Base-by-base conservation (phyloP, 2,329 filamentous ascomycete species). In the Hansfordia pulvinata region DNA sequence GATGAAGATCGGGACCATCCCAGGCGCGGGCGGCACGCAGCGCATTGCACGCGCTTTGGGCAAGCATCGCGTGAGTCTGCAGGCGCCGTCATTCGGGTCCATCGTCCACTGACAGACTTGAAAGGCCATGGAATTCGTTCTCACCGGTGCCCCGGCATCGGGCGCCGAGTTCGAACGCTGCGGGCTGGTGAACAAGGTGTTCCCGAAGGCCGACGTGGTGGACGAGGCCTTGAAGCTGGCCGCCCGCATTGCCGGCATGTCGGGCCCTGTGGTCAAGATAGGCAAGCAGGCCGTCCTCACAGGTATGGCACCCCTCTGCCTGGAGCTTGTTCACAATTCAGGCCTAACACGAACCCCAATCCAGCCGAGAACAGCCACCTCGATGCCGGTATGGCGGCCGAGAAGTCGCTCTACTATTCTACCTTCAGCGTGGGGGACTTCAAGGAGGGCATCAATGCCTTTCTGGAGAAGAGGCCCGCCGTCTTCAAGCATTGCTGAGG, bases 71-170 rank as follows among this genome's bases (percentile, higher is more conserved):
- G 23, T 24, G 19, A n/a, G 27, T n/a, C n/a, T n/a, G n/a, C n/a
- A n/a, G n/a, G n/a, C n/a, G n/a, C n/a, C n/a, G n/a, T n/a, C n/a
- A n/a, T n/a, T n/a, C n/a, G n/a, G n/a, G n/a, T n/a, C n/a, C n/a
- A n/a, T n/a, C n/a, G n/a, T n/a, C n/a, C n/a, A n/a, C n/a, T n/a
- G n/a, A n/a, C n/a, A n/a, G n/a, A n/a, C n/a, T n/a, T n/a, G n/a
- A n/a, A n/a, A 57, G 39, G 58, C 58, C 16, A 62, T 62, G 57
- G 56, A 61, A 26, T 40, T 50, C 10, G 56, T 62, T 20, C 46
- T 62, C 13, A 58, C 56, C 3, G 56, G 58, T 9, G 47, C 46
- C 28, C 39, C 50, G 10, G 43, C 45, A 10, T 47, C 44, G 13
- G 53, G 50, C 12, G 33, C 29, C 6, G 53, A 58, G 22, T 46